Evolutionary conservation across 345 rosid species (phyloP).

Genomic region (Lepidium didymum): DNA sequence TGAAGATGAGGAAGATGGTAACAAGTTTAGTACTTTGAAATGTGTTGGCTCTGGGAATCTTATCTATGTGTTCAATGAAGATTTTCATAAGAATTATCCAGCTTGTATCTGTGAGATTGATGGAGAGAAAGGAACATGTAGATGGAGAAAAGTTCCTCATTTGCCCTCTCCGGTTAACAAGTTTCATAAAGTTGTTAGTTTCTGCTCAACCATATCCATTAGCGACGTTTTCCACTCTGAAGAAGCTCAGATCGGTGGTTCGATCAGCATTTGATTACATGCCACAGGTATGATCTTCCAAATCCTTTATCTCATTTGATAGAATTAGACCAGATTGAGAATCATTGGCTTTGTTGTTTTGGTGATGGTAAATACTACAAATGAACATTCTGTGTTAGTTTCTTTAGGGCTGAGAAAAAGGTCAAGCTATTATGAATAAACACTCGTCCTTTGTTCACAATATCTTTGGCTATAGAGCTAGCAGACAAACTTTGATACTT

Average conservation of each 20-base stretch:
- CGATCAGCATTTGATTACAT: slow-evolving; percentile 6
- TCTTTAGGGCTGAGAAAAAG: neutral
- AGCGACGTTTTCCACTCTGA: slow-evolving; percentile 31
- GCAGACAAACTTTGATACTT: too few species aligned
- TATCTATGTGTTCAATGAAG: slow-evolving; percentile 71
- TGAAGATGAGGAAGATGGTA: slow-evolving; percentile 48
- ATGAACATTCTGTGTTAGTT: neutral
- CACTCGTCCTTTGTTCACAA: too few species aligned
- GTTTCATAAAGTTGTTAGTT: slow-evolving; percentile 79
- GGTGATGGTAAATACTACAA: neutral
- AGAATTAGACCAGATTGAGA: neutral
- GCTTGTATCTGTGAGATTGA: slow-evolving; percentile 73
- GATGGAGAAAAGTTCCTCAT: slow-evolving; percentile 71
- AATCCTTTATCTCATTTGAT: neutral
- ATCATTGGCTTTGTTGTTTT: neutral
- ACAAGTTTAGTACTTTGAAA: slow-evolving; percentile 68
- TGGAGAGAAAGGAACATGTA: slow-evolving; percentile 31
- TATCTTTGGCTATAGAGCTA: too few species aligned
- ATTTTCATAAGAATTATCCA: slow-evolving; percentile 74
- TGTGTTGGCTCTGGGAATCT: slow-evolving; percentile 75
- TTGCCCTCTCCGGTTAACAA: slow-evolving; percentile 74
- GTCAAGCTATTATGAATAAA: neutral
- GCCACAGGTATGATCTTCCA: slow-evolving; percentile 8
- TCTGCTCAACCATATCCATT: slow-evolving; percentile 56
- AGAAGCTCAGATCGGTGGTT: slow-evolving; percentile 27